Evolutionary conservation across 192 early-diverging fungal genomes (phyloP), one percentile per base, ranked within the genome.

Genomic region (Phlyctochytrium bullatum): DNA sequence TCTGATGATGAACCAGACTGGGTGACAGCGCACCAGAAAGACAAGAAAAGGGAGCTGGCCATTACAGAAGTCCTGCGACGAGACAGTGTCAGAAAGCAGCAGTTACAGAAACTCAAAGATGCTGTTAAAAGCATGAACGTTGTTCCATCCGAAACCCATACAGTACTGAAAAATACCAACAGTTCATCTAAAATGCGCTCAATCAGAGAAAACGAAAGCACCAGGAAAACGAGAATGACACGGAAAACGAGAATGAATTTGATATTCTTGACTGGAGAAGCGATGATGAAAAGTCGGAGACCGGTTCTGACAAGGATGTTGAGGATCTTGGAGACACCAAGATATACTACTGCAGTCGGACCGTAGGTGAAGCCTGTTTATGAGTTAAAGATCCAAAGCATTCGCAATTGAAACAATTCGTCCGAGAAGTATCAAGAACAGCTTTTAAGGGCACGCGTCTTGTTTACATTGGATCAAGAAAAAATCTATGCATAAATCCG

Each of bases 391-490:
- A 32, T 53, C n/a, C 14, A 36, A 92, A 92, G 17, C 96, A 98
- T 73, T 96, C 93, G 2, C 96, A 98, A 75, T 74, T 98, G 17
- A 77, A 86, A 27, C 96, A 98, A 71, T 93, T 98, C 68, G 74
- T 96, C 0, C 73, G 81, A 65, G 93, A 98, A 73, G 66, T 97
- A 10, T 80, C 86, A 67, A 94, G 91, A 72, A 95, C 96, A 0
- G 64, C 53, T 66, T 75, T 76, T 0, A 80, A 86, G 29, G 57
- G 77, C 12, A 71, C 90, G 23, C 83, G 77, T 29, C 72, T 82
- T 17, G 77, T 93, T 1, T 86, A 90, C 2, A 77, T 98, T 1
- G 94, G 92, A 0, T 95, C 93, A 2, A 78, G 96, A 36, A 81
- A 81, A 71, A 88, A 88, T 52, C 74, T 97, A 32, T 98, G 96